Base-by-base conservation (phyloP, 805 yeast genomes). In the Wickerhamiella nectarea region DNA sequence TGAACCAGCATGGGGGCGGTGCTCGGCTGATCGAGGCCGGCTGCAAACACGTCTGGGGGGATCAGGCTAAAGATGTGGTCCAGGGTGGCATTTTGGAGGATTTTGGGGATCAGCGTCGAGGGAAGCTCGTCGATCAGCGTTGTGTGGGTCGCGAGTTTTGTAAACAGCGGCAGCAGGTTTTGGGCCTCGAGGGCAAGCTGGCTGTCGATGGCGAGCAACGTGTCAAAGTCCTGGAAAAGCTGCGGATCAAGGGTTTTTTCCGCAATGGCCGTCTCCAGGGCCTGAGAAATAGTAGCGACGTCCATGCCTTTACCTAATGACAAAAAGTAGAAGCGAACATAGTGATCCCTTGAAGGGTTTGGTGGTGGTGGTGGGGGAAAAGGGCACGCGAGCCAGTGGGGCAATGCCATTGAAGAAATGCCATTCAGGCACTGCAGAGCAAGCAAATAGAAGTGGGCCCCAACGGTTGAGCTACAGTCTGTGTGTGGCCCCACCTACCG, bases 101-200 rank as follows among this genome's bases (percentile, higher is more conserved):
- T 40, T 24, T 43, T 42, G 10, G 34, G 36, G 7, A 52, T 35
- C n/a, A 46, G 34, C 4, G 38, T 12, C 15, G 38, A 42, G 3
- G 56, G 56, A 15, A 50, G 38, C 10, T 11, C 19, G 11, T 18
- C 43, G 17, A 48, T 45, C 12, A 36, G 25, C 6, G 38, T 41
- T 6, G 53, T 47, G 24, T 24, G 14, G 15, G 15, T 21, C 3
- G 43, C 48, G n/a, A 50, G 37, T 39, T 38, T 41, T 17, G 45
- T 41, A 1, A 52, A 44, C 36, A 46, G 41, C 20, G 50, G 51
- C 18, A 50, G 35, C 6, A 51, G 43, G 25, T n/a, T 41, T 12
- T 24, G 34, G 14, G 39, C 38, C 15, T 17, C 9, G 15, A 15
- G 5, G 18, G 21, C 17, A 4, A 35, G 14, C 6, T 34, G n/a